Evolutionary conservation across 208 protist genomes (phyloP).

Genomic region (Zelonia costaricensis): DNA sequence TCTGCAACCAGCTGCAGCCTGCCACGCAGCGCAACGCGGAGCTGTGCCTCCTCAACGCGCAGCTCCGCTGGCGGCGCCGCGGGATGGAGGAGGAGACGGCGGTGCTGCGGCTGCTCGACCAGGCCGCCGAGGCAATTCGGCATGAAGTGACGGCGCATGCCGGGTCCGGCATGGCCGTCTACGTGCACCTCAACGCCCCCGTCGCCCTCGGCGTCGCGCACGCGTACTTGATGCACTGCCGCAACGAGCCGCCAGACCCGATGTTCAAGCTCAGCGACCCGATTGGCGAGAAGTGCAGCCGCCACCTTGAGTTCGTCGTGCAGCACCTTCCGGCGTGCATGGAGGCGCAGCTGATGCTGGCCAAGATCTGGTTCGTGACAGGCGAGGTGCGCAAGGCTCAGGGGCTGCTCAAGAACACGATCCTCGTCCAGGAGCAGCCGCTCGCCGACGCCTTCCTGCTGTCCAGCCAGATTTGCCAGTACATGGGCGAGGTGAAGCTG

Average conservation of each 20-base stretch:
- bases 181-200: constrained; percentile 77
- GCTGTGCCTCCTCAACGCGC: constrained; percentile 77
- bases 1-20: constrained; percentile 89
- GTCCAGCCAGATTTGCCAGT: constrained; percentile 88
- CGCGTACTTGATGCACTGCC: constrained; percentile 88
- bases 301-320: constrained; percentile 77
- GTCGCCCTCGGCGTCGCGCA: constrained; percentile 56
- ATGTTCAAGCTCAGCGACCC: constrained; percentile 56
- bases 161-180: constrained; percentile 56
- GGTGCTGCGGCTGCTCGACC: constrained; percentile 65
- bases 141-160: constrained; percentile 41
- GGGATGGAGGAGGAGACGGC: constrained; percentile 62
- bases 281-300: constrained; percentile 62
- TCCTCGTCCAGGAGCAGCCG: constrained; percentile 75
- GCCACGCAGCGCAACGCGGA: constrained; percentile 74
- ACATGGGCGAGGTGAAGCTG: constrained; percentile 76
- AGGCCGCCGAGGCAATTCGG: constrained; percentile 77
- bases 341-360: constrained; percentile 87
- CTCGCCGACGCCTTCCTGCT: constrained; percentile 88
- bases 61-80: constrained; percentile 76
- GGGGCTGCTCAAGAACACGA: constrained; percentile 56
- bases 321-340: constrained; percentile 86
- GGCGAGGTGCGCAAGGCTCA: constrained; percentile 81
- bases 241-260: constrained; percentile 86
- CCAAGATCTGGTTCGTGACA: constrained; percentile 78